Conservation (phyloP, 768 basidiomycete genomes). For the Naganishia vishniacii region DNA sequence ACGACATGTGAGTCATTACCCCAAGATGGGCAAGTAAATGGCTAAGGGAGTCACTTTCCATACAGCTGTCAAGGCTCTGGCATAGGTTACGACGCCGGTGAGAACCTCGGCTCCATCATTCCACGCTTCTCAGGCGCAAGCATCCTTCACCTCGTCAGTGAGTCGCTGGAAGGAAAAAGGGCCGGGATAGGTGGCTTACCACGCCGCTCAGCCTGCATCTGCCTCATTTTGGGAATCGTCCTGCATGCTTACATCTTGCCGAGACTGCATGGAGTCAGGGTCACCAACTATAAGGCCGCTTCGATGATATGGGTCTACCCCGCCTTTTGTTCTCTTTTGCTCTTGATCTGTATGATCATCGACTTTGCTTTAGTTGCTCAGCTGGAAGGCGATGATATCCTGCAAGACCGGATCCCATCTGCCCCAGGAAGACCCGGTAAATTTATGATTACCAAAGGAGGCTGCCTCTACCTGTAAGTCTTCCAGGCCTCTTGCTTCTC, state of each 20-base stretch:
- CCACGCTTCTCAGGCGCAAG: neutral
- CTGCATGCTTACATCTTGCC: neutral
- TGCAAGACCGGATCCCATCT: neutral
- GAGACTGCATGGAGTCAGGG: neutral
- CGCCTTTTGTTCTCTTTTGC: neutral
- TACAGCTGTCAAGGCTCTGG: neutral
- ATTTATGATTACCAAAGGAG: neutral
- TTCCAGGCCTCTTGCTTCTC: neutral
- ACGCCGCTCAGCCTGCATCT: neutral
- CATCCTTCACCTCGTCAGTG: slow-evolving; percentile 2
- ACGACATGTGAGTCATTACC: neutral
- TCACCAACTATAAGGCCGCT: no score
- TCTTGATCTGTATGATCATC: neutral
- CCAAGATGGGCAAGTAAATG: neutral
- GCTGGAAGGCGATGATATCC: neutral
- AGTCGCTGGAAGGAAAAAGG: neutral
- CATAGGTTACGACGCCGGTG: neutral
- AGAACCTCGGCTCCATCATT: neutral
- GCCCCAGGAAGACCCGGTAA: neutral
- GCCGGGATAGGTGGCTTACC: no score
- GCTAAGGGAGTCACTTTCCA: neutral
- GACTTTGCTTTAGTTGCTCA: neutral
- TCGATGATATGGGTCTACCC: neutral
- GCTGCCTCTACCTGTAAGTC: neutral
- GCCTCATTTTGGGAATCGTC: neutral